Percentiles rank a stretch among this genome's conserved stretches.
Conservation (phyloP, 2,329 filamentous ascomycete species). For the Ophiostoma quercus region DNA sequence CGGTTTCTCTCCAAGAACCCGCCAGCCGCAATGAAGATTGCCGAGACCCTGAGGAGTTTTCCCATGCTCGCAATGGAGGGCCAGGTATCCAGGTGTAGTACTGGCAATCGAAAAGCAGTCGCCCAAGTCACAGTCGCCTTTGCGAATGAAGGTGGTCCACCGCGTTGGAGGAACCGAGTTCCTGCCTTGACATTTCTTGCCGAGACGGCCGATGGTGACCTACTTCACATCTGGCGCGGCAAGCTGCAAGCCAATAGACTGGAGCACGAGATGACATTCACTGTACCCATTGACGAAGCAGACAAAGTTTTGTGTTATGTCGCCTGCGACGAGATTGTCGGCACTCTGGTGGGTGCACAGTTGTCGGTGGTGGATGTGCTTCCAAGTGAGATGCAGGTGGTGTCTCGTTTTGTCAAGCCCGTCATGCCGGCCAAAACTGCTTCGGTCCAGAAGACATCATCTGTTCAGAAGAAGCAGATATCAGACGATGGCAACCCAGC, state of each 20-base stretch:
- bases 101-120: conserved; percentile 22
- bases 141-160: conserved; percentile 57
- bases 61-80: conserved; percentile 50
- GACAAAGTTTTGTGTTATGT: conserved; percentile 63
- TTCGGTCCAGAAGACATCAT: background rate
- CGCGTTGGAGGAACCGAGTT: conserved; percentile 57
- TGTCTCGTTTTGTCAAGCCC: background rate
- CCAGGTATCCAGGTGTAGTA: conserved; percentile 33
- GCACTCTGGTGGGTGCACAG: conserved; percentile 42
- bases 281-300: conserved; percentile 48
- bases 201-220: conserved; percentile 58
- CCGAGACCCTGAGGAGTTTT: conserved; percentile 62
- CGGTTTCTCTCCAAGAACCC: conserved; percentile 71
- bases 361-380: conserved; percentile 21
- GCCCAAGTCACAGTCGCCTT: conserved; percentile 62
- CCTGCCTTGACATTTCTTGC: conserved; percentile 70
- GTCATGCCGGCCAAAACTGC: background rate
- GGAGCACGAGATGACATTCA: conserved; percentile 52
- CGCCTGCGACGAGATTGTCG: conserved; percentile 80
- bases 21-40: conserved; percentile 69
- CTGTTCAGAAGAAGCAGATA: background rate
- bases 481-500: background rate
- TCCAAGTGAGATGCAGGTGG: background rate
- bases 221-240: conserved; percentile 63
- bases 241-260: conserved; percentile 53